Percentiles rank a stretch among this genome's conserved stretches.
These are phyloP conservation scores for Candida golubevii DNA, from an alignment of 805 yeast genomes.

Conservation along the genomic window DNA sequence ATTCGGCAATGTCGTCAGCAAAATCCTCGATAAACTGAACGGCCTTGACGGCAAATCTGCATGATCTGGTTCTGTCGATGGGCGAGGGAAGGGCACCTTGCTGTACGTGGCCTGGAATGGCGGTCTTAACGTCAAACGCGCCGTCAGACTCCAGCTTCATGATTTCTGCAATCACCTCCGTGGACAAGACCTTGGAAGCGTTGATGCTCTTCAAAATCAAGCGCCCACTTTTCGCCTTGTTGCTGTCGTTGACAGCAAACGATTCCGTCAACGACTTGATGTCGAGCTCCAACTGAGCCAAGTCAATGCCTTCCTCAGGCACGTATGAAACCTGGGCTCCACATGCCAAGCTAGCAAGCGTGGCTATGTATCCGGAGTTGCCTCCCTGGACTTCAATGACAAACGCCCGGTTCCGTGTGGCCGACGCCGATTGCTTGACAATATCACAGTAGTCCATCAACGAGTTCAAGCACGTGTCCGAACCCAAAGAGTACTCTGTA, in stretches of 20 bases:
- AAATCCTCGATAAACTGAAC: conserved; percentile 60
- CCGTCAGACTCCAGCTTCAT: conserved; percentile 59
- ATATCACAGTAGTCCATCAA: conserved; percentile 71
- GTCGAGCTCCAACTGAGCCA: conserved; percentile 62
- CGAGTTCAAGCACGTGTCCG: conserved; percentile 71
- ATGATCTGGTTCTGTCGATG: conserved; percentile 72
- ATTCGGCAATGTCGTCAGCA: conserved; percentile 18
- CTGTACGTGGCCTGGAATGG: conserved; percentile 83
- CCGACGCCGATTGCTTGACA: conserved; percentile 74
- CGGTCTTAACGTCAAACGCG: conserved; percentile 71
- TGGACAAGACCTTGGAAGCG: conserved; percentile 62
- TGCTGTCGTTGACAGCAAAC: conserved; percentile 59
- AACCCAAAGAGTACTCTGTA: conserved; percentile 71
- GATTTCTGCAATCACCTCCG: conserved; percentile 68
- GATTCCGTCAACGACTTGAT: conserved; percentile 55
- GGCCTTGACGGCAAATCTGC: conserved; percentile 66
- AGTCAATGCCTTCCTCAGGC: conserved; percentile 65
- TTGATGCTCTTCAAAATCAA: conserved; percentile 62
- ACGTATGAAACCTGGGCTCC: conserved; percentile 75
- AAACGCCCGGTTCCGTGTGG: conserved; percentile 73
- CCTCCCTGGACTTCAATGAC: conserved; percentile 87
- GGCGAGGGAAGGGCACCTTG: conserved; percentile 79
- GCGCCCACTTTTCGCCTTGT: conserved; percentile 61
- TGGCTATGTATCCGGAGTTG: conserved; percentile 74
- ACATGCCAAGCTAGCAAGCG: conserved; percentile 60